phyloP scores from a whole-genome alignment of 169 alveolate species.

The Hepatocystis sp. region DNA sequence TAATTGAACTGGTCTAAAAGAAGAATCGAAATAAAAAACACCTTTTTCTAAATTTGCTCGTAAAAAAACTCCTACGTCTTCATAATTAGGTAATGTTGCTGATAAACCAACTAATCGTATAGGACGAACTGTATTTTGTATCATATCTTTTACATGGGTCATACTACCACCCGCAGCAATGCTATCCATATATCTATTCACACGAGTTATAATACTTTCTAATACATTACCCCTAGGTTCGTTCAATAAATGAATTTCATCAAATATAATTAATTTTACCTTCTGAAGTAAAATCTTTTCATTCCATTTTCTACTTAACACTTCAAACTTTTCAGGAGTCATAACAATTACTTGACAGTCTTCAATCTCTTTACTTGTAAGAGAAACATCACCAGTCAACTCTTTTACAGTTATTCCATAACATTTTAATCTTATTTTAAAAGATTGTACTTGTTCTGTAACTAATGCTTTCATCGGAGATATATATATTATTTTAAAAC shows the following conservation, averaged over 20 bases:
- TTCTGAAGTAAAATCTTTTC: conserved; percentile 93
- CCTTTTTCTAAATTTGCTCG: conserved; percentile 94
- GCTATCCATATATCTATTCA: conserved; percentile 90
- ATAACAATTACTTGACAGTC: conserved; percentile 98
- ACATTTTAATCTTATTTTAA: conserved; percentile 83
- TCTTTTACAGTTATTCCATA: conserved; percentile 95
- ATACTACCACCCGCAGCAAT: conserved; percentile 85
- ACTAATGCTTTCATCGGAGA: conserved; percentile 99
- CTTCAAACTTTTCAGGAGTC: conserved; percentile 99
- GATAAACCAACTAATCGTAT: conserved; percentile 96
- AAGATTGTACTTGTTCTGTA: conserved; percentile 93
- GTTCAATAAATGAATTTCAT: conserved; percentile 99
- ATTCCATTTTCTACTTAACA: conserved; percentile 98
- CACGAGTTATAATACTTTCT: conserved; percentile 99
- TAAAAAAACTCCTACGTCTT: conserved; percentile 98
- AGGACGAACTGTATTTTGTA: conserved; percentile 18
- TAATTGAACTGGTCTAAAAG: conserved; percentile 99
- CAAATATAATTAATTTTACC: conserved; percentile 97
- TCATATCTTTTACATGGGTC: not conserved
- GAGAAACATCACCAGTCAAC: conserved; percentile 97
- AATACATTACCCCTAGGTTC: conserved; percentile 99
- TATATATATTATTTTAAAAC: conserved; percentile 97
- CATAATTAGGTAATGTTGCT: conserved; percentile 99
- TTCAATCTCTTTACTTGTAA: conserved; percentile 96
- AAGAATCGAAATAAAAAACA: conserved; percentile 95